Base-by-base conservation (phyloP, 225 moss, liverwort and hornwort species). In the Physcomitrium patens region DNA sequence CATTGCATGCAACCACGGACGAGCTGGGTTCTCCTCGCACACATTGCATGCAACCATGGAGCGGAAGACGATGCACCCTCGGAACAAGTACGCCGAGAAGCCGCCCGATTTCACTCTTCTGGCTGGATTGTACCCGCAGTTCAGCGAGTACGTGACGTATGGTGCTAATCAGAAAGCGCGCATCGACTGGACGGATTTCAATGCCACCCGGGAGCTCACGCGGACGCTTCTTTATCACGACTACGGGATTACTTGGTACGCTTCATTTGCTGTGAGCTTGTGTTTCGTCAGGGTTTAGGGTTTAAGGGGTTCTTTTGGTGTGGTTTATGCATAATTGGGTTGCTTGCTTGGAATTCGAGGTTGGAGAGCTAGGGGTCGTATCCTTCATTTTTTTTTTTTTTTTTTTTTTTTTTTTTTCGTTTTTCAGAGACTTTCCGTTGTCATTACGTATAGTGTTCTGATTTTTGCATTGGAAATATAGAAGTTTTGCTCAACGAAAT, bases 141-240 rank as follows among this genome's bases (percentile, higher is more conserved):
- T 99, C 67, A 75, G 77, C 8, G 63, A 85, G 20, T 89, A 84
- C 69, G 95, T 99, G 59, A 78, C 75, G 3, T 89, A 82, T 46
- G 81, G 77, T 10, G 51, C 77, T 9, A 86, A 90, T 69, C 89
- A 88, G 70, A 87, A 73, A 45, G 82, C 99, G 48, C 87, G 89
- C 81, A 92, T 99, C 61, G 90, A 99, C 70, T 99, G 99, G 99
- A 93, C 93, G 12, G 89, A 99, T 78, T 99, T 95, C 70, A 93
- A 92, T 58, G 95, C 99, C 56, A 99, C 95, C 13, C 89, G 99
- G 67, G 93, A 95, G 79, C 81, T 99, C 58, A 95, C 99, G 6
- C 87, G 95, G 71, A 89, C 88, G 14, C 81, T 99, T 37, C 90
- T 99, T 74, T 83, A 92, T 76, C 85, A 92, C 65, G 93, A 99